Evolutionary conservation across 768 basidiomycete species (phyloP).

Genomic region (Kwoniella mangroviensis): DNA sequence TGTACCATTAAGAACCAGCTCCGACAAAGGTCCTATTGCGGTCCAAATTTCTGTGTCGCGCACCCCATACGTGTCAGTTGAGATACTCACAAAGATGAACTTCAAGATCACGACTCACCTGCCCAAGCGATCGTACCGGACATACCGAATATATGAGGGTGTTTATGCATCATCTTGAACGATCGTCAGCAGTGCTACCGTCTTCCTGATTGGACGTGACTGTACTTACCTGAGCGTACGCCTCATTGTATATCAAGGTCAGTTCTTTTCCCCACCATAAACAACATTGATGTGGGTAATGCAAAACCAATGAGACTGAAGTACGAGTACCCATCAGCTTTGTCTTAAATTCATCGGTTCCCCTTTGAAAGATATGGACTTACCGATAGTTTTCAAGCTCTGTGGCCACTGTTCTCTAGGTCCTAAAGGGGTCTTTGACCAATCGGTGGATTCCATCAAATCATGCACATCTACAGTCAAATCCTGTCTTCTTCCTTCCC

Average conservation of each 20-base stretch:
- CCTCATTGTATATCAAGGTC: constrained; percentile 53
- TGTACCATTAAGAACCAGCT: constrained; percentile 48
- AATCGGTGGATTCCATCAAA: constrained; percentile 48
- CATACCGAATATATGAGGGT: constrained; percentile 54
- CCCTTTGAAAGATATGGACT: too few relatives aligned
- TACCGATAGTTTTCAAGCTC: constrained; percentile 46
- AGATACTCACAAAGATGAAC: too few relatives aligned
- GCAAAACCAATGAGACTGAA: constrained; percentile 22
- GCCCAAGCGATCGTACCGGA: constrained; percentile 50
- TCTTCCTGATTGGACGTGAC: neutral
- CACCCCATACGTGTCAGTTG: neutral
- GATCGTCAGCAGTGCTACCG: neutral
- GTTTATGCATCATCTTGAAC: constrained; percentile 43
- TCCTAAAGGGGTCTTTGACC: constrained; percentile 51
- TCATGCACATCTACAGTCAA: constrained; percentile 35
- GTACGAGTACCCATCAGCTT: neutral
- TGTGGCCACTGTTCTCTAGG: constrained; percentile 49
- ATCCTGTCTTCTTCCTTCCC: constrained; percentile 4
- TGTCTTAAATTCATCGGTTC: too few relatives aligned
- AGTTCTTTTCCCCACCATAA: constrained; percentile 56
- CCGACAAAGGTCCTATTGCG: constrained; percentile 46
- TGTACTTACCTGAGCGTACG: constrained; percentile 42
- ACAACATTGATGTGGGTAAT: constrained; percentile 51
- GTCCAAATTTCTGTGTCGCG: constrained; percentile 51
- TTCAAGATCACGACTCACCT: constrained; percentile 23